phyloP scores from a whole-genome alignment of 176 grass and related monocot species.

The Oryza glumipatula region DNA sequence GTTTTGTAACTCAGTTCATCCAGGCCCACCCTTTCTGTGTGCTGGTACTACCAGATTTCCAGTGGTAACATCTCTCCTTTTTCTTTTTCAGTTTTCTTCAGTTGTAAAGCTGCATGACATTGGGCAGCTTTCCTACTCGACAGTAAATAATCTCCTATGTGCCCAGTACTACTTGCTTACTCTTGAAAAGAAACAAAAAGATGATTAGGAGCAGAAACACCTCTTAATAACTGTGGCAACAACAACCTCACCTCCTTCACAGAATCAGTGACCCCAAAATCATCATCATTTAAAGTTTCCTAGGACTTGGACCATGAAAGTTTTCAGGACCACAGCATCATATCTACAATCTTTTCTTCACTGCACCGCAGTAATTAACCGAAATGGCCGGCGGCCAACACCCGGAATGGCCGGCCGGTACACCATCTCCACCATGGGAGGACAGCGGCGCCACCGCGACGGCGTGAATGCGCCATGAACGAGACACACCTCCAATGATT shows the following conservation, averaged over 20 bases:
- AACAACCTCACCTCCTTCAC: constrained; percentile 26
- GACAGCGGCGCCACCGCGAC: neutral
- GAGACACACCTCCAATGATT: neutral
- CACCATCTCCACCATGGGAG: neutral
- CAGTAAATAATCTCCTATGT: neutral
- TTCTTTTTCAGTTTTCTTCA: neutral
- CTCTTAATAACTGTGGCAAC: neutral
- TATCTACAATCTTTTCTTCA: neutral
- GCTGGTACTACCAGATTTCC: neutral
- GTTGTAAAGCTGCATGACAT: neutral
- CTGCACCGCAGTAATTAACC: neutral
- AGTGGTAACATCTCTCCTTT: neutral
- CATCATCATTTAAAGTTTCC: constrained; percentile 6
- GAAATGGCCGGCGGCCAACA: neutral
- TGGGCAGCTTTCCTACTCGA: neutral
- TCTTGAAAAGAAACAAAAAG: neutral
- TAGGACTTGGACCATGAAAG: constrained; percentile 14
- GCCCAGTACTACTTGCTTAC: neutral
- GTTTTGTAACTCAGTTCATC: neutral
- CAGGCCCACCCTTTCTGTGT: neutral
- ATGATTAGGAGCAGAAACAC: neutral
- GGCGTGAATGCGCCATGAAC: neutral
- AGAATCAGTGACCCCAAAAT: neutral
- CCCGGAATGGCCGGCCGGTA: neutral
- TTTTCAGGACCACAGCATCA: neutral